Evolutionary conservation across 768 basidiomycete genomes (phyloP), one percentile per base, ranked within the genome.

Genomic region (Arthromyces matolae): DNA sequence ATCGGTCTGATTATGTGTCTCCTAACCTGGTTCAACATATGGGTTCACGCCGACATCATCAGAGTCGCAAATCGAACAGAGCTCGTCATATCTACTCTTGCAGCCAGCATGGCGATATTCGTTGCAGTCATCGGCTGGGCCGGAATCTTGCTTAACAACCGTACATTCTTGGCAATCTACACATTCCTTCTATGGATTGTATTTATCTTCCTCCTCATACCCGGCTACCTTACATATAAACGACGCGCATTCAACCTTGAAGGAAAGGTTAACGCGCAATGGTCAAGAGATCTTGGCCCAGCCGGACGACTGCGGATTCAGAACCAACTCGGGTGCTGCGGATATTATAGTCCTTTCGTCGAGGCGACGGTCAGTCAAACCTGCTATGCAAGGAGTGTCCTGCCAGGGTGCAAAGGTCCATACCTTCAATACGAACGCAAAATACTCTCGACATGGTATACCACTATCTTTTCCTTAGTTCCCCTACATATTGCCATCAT

Each of bases 131-230:
- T 90, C 59, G 89, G 89, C 40, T 89, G 83, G 78, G 75, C 87
- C 19, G 89, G 89, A 24, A 80, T 90, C 61, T 69, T 92, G 22
- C 79, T 90, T 59, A 92, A 92, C 74, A 88, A 89, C 62, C 86
- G 89, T 50, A 69, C 79, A 32, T 90, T 92, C 76, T 78, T 90
- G 53, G 86, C 87, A 31, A 64, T 84, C 42, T 90, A 89, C 69
- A 75, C 86, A 55, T 86, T 89, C 64, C 63, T 85, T 32, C 77
- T 86, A 37, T 92, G 89, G 89, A 68, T 84, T 59, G 79, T 77
- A 47, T 84, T 90, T 62, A 80, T 71, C 12, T 68, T 89, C 46
- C 75, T 90, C 62, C 74, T 88, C 62, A 70, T 78, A 0, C 89
- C 89, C 0, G 88, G 89, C 0, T 92, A 92, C 67, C 64, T 85